These are phyloP conservation scores for barrel medic (Medicago truncatula) DNA, from an alignment of 306 rosid genomes.

Conservation along the genomic window MtrunA17r5.0-ANR NC_053042.1:9635501-9636000, in stretches of 20 bases:
- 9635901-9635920: constrained; percentile 18
- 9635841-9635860: not conserved
- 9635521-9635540: not conserved
- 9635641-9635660: constrained; percentile 6
- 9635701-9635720: constrained; percentile 25
- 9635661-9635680: constrained; percentile 4
- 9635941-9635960: constrained; percentile 10
- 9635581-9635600: not conserved
- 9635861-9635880: not conserved
- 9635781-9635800: not conserved
- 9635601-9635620: constrained; percentile 6
- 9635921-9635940: constrained; percentile 10
- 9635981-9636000: too few species aligned
- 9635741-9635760: not conserved
- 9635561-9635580: not conserved
- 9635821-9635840: not conserved
- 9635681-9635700: constrained; percentile 5
- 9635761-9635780: not conserved
- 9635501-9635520: not conserved
- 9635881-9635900: not conserved
- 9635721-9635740: constrained; percentile 14
- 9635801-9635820: not conserved
- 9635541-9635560: not conserved
- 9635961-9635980: not conserved
- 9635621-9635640: constrained; percentile 4